Evolutionary conservation across 1,139 yeast genomes (phyloP).

Genomic region (Candida sanyaensis): DNA sequence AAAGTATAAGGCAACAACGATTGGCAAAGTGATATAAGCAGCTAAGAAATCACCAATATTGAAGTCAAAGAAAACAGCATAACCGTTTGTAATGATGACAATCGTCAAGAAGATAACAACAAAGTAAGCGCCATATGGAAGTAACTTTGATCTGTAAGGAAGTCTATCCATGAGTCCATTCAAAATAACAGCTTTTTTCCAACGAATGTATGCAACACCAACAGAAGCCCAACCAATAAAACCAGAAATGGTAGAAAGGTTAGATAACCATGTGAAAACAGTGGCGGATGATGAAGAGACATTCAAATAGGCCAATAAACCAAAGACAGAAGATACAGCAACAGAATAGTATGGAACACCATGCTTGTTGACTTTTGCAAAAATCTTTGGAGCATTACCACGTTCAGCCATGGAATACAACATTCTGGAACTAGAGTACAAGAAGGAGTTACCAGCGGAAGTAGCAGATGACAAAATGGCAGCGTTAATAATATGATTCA

Average conservation of each 20-base stretch:
- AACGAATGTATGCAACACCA: constrained; percentile 48
- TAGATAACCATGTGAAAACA: constrained; percentile 66
- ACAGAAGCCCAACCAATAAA: constrained; percentile 66
- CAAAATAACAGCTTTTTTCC: constrained; percentile 51
- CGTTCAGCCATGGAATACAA: constrained; percentile 62
- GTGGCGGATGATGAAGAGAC: constrained; percentile 53
- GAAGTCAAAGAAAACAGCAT: constrained; percentile 54
- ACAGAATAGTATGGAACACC: constrained; percentile 67
- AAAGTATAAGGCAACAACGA: constrained; percentile 47
- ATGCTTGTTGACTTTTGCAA: constrained; percentile 56
- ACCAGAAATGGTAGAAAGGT: constrained; percentile 72
- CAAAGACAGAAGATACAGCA: constrained; percentile 24
- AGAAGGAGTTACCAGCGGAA: constrained; percentile 66
- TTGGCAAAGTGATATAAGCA: constrained; percentile 62
- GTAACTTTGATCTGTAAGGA: constrained; percentile 48
- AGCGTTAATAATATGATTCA: constrained; percentile 70
- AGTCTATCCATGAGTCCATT: constrained; percentile 47
- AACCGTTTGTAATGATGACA: constrained; percentile 57
- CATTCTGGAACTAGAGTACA: constrained; percentile 71
- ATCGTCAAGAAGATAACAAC: constrained; percentile 47
- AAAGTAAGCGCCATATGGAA: constrained; percentile 53
- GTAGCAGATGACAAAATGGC: constrained; percentile 67
- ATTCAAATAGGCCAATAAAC: constrained; percentile 63
- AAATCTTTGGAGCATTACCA: constrained; percentile 62
- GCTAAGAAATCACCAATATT: constrained; percentile 58